phyloP scores from a whole-genome alignment of 179 eudicot species.

The Patellifolia procumbens region DNA sequence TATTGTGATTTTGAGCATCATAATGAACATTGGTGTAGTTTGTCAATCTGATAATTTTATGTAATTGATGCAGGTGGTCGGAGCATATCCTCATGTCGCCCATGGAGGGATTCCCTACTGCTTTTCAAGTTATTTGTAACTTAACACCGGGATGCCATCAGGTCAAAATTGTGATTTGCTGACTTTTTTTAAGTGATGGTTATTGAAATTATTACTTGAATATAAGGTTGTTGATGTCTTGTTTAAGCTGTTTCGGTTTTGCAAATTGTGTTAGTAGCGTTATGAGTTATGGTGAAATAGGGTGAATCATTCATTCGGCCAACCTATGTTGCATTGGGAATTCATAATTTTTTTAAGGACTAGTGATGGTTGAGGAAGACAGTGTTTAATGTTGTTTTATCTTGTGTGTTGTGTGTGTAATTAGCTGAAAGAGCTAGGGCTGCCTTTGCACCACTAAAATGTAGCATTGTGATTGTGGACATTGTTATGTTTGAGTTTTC shows the following conservation, averaged over 20 bases:
- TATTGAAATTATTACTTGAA: background rate
- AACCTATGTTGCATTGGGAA: background rate
- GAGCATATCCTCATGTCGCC: conserved; percentile 80
- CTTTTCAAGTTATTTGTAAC: conserved; percentile 71
- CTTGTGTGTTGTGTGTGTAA: background rate
- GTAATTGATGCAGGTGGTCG: conserved; percentile 58
- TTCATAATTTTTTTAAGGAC: background rate
- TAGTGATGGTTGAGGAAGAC: background rate
- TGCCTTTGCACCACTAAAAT: background rate
- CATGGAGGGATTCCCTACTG: conserved; percentile 76
- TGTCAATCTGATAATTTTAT: background rate
- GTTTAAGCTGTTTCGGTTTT: background rate
- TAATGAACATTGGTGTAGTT: background rate
- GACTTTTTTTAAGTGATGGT: background rate
- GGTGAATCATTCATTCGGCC: background rate
- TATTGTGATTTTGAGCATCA: background rate
- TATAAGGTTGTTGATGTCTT: background rate
- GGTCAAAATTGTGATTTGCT: conserved; percentile 38
- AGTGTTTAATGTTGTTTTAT: conserved; percentile 1
- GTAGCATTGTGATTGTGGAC: background rate
- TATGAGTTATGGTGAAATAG: background rate
- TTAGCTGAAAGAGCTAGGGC: background rate
- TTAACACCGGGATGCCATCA: conserved; percentile 79
- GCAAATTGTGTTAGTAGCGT: background rate
- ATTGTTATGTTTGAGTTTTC: background rate